Conservation (phyloP, 2,329 filamentous ascomycete genomes). For the Clonostachys solani region DNA sequence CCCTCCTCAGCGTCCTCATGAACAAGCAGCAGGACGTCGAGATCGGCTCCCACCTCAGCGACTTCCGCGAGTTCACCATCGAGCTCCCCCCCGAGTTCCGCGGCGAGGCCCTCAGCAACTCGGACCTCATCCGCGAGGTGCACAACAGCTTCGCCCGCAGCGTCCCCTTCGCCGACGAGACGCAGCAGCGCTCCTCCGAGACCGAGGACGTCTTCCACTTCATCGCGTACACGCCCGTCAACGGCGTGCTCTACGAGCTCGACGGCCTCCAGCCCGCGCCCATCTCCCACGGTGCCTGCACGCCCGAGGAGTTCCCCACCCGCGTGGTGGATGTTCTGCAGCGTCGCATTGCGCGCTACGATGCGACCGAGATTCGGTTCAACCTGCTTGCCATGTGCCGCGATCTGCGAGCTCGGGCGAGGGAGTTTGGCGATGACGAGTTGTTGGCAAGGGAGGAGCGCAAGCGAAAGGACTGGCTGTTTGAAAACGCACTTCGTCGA, state of each 20-base stretch:
- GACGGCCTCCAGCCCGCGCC: conserved; percentile 92
- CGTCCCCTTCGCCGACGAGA: conserved; percentile 92
- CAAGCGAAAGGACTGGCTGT: conserved; percentile 84
- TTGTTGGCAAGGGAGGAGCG: conserved; percentile 73
- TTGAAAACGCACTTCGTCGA: conserved; percentile 86
- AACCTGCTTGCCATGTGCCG: conserved; percentile 91
- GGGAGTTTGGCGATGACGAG: conserved; percentile 79
- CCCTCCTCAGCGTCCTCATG: conserved; percentile 83
- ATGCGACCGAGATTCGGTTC: conserved; percentile 84
- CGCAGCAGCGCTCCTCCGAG: conserved; percentile 56
- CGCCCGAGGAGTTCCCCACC: conserved; percentile 65
- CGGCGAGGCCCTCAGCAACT: conserved; percentile 57
- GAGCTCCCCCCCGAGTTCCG: conserved; percentile 72
- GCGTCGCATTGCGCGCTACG: conserved; percentile 79
- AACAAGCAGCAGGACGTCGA: conserved; percentile 73
- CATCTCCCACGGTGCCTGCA: conserved; percentile 79
- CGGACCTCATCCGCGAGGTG: conserved; percentile 67
- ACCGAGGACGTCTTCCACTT: conserved; percentile 96
- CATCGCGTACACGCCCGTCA: conserved; percentile 85
- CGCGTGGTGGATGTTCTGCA: conserved; percentile 85
- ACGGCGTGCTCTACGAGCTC: conserved; percentile 83
- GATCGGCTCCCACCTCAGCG: conserved; percentile 64
- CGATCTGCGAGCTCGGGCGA: conserved; percentile 73
- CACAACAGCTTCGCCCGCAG: conserved; percentile 89
- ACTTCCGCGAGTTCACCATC: conserved; percentile 86